phyloP scores from a whole-genome alignment of 495 filamentous ascomycete genomes.

The Aspergillus saccharolyticus region DNA sequence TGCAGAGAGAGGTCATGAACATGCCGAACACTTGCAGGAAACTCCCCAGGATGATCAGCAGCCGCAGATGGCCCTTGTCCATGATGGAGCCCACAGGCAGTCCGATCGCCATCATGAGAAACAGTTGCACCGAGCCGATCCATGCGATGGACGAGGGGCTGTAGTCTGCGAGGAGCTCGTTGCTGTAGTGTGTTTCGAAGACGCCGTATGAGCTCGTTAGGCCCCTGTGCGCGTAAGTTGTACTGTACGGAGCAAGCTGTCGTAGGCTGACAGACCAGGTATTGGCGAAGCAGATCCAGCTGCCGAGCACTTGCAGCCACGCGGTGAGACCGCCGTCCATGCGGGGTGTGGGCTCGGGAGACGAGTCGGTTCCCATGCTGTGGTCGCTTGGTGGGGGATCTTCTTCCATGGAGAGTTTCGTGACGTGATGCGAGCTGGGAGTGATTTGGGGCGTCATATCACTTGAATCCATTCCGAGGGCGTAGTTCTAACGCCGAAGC shows the following conservation, averaged over 20 bases:
- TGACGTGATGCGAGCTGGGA: too few relatives aligned
- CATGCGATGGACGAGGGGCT: constrained; percentile 33
- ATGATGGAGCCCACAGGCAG: constrained; percentile 35
- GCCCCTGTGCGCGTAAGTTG: constrained; percentile 22
- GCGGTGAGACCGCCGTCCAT: neutral
- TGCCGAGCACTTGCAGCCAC: constrained; percentile 18
- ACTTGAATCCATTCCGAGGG: neutral
- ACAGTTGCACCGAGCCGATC: constrained; percentile 41
- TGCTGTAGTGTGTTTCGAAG: constrained; percentile 41
- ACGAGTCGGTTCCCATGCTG: neutral
- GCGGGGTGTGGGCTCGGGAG: neutral
- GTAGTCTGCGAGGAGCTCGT: constrained; percentile 17
- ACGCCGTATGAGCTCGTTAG: constrained; percentile 39
- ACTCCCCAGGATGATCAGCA: constrained; percentile 21
- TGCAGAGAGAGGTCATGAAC: constrained; percentile 41
- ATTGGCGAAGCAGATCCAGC: constrained; percentile 22
- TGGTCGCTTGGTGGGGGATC: too few relatives aligned
- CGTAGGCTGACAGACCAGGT: constrained; percentile 13
- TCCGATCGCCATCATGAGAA: constrained; percentile 33
- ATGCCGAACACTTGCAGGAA: constrained; percentile 38
- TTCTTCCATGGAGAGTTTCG: too few relatives aligned
- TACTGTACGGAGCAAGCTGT: neutral
- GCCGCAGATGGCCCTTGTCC: constrained; percentile 35
- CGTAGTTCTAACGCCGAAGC: neutral
- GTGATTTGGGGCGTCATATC: too few relatives aligned